A percentile compares a stretch with the other conserved stretches of the same genome.
Evolutionary conservation across 495 filamentous ascomycete genomes (phyloP).

Genomic region (Penicillium arizonense): DNA sequence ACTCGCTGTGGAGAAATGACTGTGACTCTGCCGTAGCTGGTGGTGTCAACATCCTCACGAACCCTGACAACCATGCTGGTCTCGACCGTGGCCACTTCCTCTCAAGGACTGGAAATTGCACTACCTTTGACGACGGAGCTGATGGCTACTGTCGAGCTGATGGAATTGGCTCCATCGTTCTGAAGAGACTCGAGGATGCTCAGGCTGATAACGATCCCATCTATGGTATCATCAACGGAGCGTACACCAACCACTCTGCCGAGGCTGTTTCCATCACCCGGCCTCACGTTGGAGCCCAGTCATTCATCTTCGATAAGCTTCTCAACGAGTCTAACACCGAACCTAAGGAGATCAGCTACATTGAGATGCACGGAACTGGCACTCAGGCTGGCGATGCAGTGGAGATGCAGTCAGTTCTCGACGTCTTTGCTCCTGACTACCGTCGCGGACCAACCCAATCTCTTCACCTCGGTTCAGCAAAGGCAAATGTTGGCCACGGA

Average conservation of each 20-base stretch:
- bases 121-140: slow-evolving; percentile 73
- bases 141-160: slow-evolving; percentile 80
- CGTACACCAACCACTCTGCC: slow-evolving; percentile 73
- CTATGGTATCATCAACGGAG: slow-evolving; percentile 62
- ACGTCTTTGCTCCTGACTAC: slow-evolving; percentile 71
- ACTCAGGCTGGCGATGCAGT: slow-evolving; percentile 79
- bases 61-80: slow-evolving; percentile 81
- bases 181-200: slow-evolving; percentile 77
- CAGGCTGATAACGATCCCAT: slow-evolving; percentile 72
- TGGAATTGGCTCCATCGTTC: slow-evolving; percentile 64
- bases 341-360: slow-evolving; percentile 72
- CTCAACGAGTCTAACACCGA: slow-evolving; percentile 68
- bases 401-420: slow-evolving; percentile 76
- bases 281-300: slow-evolving; percentile 72
- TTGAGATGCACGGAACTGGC: slow-evolving; percentile 90
- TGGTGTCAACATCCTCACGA: slow-evolving; percentile 77
- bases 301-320: slow-evolving; percentile 64
- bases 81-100: slow-evolving; percentile 82
- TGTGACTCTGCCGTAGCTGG: slow-evolving; percentile 85
- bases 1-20: slow-evolving; percentile 74
- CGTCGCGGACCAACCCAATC: slow-evolving; percentile 68
- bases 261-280: slow-evolving; percentile 80
- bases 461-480: slow-evolving; percentile 79
- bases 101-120: slow-evolving; percentile 75
- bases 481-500: slow-evolving; percentile 87